Conservation (phyloP, 2,329 filamentous ascomycete genomes). For the Dothideomycetes sp. region DNA sequence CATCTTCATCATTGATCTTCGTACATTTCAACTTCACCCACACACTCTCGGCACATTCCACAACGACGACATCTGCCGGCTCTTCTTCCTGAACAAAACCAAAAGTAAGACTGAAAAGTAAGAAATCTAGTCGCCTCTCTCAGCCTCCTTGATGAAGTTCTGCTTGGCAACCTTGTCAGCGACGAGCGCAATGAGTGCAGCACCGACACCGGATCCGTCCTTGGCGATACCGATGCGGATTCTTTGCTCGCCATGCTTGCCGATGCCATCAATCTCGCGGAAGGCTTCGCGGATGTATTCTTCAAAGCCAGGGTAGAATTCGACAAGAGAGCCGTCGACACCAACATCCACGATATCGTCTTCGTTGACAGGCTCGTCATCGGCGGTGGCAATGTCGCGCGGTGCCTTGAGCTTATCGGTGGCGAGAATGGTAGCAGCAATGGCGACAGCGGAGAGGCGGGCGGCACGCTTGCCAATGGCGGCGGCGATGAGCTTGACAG, state of each 20-base stretch:
- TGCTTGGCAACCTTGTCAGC: slow-evolving; percentile 48
- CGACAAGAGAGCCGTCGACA: slow-evolving; percentile 87
- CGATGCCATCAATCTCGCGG: slow-evolving; percentile 64
- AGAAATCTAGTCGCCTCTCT: slow-evolving; percentile 1
- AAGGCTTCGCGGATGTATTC: slow-evolving; percentile 79
- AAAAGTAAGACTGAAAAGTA: no score
- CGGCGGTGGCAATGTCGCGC: slow-evolving; percentile 19
- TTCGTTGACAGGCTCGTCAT: slow-evolving; percentile 27
- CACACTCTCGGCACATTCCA: no score
- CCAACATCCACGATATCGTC: slow-evolving; percentile 76
- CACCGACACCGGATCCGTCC: slow-evolving; percentile 91
- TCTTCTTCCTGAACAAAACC: no score
- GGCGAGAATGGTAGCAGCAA: slow-evolving; percentile 73
- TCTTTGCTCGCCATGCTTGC: slow-evolving; percentile 65
- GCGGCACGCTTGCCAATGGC: slow-evolving; percentile 85
- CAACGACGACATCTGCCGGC: no score
- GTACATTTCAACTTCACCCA: no score
- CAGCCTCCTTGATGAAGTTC: slow-evolving; percentile 3
- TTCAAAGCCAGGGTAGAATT: slow-evolving; percentile 91
- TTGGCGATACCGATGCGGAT: slow-evolving; percentile 94
- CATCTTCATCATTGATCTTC: no score
- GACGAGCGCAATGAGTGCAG: slow-evolving; percentile 85
- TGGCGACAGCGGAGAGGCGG: slow-evolving; percentile 74
- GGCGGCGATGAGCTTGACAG: slow-evolving; percentile 71
- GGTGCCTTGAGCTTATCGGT: slow-evolving; percentile 55